These are phyloP conservation scores for Silene latifolia DNA, from an alignment of 148 eudicot species.

Conservation along the genomic window DNA sequence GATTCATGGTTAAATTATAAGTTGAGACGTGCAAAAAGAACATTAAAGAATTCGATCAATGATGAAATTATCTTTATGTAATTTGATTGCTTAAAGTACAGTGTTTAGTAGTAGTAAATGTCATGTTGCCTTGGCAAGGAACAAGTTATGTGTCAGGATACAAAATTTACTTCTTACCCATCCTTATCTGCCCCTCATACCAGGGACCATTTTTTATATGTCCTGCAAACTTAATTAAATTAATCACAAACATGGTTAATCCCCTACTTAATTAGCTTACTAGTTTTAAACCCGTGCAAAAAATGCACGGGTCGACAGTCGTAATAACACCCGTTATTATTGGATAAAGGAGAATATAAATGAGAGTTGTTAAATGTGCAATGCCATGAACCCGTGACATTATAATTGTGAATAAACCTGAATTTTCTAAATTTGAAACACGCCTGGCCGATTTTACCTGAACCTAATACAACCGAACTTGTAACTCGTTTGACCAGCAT, in stretches of 20 bases:
- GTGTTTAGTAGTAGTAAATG: constrained; percentile 25
- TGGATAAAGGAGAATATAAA: no score
- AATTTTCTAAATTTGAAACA: no score
- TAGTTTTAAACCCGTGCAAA: no score
- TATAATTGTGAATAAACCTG: no score
- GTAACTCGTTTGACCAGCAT: no score
- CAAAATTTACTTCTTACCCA: constrained; percentile 28
- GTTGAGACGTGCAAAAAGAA: not conserved
- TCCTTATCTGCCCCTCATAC: constrained; percentile 20
- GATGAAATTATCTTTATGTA: not conserved
- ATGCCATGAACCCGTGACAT: no score
- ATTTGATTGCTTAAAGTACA: constrained; percentile 4
- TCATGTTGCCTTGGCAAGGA: constrained; percentile 24
- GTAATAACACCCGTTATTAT: no score
- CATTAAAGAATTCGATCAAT: not conserved
- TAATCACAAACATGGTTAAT: not conserved
- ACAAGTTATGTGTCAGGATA: constrained; percentile 27
- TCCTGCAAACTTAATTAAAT: constrained; percentile 1
- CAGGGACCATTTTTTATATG: constrained; percentile 19
- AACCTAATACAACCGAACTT: no score
- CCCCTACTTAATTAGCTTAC: no score
- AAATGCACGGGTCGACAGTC: no score
- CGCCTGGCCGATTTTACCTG: no score
- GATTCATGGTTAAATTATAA: not conserved
- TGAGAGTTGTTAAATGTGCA: no score